Percentiles rank a stretch among this genome's conserved stretches.
phyloP scores from a whole-genome alignment of 2,329 filamentous ascomycete genomes.

The Aspergillus hortae region DNA sequence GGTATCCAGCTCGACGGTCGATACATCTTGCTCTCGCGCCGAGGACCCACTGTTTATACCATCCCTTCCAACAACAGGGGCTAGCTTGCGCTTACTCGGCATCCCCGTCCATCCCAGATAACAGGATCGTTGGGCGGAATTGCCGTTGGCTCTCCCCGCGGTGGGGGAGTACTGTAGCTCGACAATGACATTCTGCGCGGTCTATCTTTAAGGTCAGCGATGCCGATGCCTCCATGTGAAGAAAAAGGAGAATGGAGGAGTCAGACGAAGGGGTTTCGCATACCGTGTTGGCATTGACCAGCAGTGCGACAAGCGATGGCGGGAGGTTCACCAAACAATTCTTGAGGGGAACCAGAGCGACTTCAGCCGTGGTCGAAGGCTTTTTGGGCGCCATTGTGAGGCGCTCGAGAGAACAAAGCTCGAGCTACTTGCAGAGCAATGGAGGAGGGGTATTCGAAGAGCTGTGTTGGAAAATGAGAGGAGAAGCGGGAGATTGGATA shows the following conservation, averaged over 20 bases:
- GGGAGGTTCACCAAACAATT: constrained; percentile 95
- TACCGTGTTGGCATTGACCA: constrained; percentile 88
- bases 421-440: constrained; percentile 8
- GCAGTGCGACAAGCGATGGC: constrained; percentile 72
- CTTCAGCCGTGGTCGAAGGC: constrained; percentile 68
- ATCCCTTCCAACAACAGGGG: constrained; percentile 70
- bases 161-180: constrained; percentile 75
- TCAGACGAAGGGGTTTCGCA: constrained; percentile 28
- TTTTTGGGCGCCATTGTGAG: constrained; percentile 45
- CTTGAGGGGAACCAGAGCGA: constrained; percentile 82
- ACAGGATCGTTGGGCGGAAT: constrained; percentile 62
- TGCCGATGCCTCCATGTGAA: constrained; percentile 13
- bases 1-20: constrained; percentile 80
- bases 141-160: constrained; percentile 48
- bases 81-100: constrained; percentile 81
- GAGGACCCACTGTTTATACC: constrained; percentile 61
- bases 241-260: constrained; percentile 6
- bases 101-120: constrained; percentile 97
- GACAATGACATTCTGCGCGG: constrained; percentile 93
- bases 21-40: constrained; percentile 67
- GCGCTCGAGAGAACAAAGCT: constrained; percentile 13
- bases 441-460: constrained; percentile 1
- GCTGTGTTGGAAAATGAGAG: constrained; percentile 3
- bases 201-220: constrained; percentile 45
- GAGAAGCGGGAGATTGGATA: constrained; percentile 18